Percentiles rank a stretch among this genome's conserved stretches.
Conservation (phyloP, 352 stramenopile species). For the Pythium graminicola region DNA sequence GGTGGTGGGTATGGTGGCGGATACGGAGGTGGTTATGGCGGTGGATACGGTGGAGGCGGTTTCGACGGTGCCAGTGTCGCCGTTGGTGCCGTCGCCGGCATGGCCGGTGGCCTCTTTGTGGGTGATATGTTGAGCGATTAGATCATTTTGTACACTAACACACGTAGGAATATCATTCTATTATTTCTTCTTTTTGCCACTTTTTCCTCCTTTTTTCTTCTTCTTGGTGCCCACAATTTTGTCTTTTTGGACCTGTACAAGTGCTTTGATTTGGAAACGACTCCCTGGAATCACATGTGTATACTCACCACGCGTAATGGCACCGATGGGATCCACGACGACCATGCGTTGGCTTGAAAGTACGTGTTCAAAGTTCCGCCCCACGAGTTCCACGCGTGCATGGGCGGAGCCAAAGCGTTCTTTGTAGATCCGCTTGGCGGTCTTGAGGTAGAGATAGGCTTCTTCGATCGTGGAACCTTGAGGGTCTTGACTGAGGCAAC, state of each 20-base stretch:
- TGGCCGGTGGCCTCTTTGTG: not conserved
- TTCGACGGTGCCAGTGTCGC: not conserved
- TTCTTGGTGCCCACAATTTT: no score
- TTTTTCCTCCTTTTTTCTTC: conserved; percentile 21
- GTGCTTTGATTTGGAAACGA: conserved; percentile 58
- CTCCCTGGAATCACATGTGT: conserved; percentile 54
- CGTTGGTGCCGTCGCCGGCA: not conserved
- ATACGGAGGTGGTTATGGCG: not conserved
- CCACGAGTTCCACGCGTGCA: conserved; percentile 36
- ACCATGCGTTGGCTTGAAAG: conserved; percentile 32
- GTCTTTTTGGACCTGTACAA: conserved; percentile 31
- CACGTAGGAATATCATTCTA: no score
- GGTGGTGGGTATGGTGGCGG: no score
- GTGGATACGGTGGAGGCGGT: no score
- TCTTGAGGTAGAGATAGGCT: conserved; percentile 54
- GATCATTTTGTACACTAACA: no score
- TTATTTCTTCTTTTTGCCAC: conserved; percentile 30
- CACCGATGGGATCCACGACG: conserved; percentile 35
- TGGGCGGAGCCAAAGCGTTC: conserved; percentile 39
- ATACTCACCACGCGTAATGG: conserved; percentile 48
- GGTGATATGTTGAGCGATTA: no score
- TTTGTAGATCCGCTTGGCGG: conserved; percentile 37
- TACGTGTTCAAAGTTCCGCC: conserved; percentile 43
- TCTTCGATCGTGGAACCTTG: conserved; percentile 33
- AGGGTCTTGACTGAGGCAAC: conserved; percentile 45